phyloP scores from a whole-genome alignment of 1,139 yeast species.

The Pichia sp. region DNA sequence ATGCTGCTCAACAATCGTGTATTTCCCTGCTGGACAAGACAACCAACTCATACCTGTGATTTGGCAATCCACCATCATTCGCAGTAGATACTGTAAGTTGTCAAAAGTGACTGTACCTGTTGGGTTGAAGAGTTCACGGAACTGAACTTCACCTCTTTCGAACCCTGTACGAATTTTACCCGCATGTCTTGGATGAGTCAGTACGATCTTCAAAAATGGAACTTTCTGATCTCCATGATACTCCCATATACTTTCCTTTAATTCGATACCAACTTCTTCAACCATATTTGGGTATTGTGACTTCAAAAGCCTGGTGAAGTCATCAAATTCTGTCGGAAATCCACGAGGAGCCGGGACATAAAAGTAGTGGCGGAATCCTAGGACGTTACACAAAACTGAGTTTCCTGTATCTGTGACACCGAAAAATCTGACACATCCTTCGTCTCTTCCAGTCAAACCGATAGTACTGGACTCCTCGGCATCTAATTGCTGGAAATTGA shows the following conservation, averaged over 20 bases:
- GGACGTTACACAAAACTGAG: slow-evolving; percentile 84
- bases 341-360: slow-evolving; percentile 90
- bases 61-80: slow-evolving; percentile 89
- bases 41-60: slow-evolving; percentile 98
- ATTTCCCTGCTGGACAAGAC: slow-evolving; percentile 75
- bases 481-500: slow-evolving; percentile 87
- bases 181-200: slow-evolving; percentile 61
- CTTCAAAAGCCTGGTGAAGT: slow-evolving; percentile 45
- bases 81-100: slow-evolving; percentile 76
- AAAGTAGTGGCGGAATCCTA: slow-evolving; percentile 85
- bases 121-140: slow-evolving; percentile 55
- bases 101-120: slow-evolving; percentile 74
- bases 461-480: slow-evolving; percentile 71
- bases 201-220: slow-evolving; percentile 74
- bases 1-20: slow-evolving; percentile 41
- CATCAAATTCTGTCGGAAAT: slow-evolving; percentile 51
- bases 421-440: slow-evolving; percentile 72
- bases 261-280: slow-evolving; percentile 52
- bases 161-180: slow-evolving; percentile 70
- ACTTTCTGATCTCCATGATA: slow-evolving; percentile 72
- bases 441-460: slow-evolving; percentile 37
- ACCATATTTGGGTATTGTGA: slow-evolving; percentile 54
- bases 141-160: slow-evolving; percentile 78
- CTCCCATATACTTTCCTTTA: slow-evolving; percentile 93
- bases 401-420: slow-evolving; percentile 88